phyloP scores from a whole-genome alignment of 352 stramenopile species.

The Phytophthora uliginosa region DNA sequence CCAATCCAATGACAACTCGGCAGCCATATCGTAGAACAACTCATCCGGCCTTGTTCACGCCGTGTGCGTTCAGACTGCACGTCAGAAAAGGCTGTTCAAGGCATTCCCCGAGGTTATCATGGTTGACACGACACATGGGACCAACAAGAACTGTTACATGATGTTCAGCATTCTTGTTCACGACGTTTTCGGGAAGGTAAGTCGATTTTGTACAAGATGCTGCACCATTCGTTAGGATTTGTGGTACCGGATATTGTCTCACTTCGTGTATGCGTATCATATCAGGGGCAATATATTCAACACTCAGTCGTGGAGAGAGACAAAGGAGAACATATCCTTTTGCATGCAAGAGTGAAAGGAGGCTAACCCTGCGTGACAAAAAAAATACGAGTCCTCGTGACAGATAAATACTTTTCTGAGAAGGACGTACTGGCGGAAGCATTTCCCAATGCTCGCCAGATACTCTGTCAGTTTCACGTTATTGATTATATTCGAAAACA shows the following conservation, averaged over 20 bases:
- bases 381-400: constrained; percentile 20
- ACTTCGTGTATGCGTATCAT: background rate
- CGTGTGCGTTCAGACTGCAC: constrained; percentile 15
- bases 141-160: constrained; percentile 10
- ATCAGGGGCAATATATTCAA: constrained; percentile 20
- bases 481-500: constrained; percentile 15
- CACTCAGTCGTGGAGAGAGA: constrained; percentile 20
- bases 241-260: too few relatives aligned
- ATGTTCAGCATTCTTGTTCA: too few relatives aligned
- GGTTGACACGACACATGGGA: constrained; percentile 15
- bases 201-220: background rate
- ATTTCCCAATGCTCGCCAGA: constrained; percentile 12
- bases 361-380: constrained; percentile 9
- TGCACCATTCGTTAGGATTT: too few relatives aligned
- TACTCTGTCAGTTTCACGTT: constrained; percentile 21
- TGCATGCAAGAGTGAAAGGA: constrained; percentile 20
- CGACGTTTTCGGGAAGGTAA: too few relatives aligned
- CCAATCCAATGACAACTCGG: background rate
- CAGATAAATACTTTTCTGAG: constrained; percentile 24
- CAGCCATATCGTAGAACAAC: constrained; percentile 8
- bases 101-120: constrained; percentile 24
- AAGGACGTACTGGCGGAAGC: constrained; percentile 16
- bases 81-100: constrained; percentile 19
- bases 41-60: constrained; percentile 14
- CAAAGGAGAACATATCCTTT: constrained; percentile 8